phyloP scores from a whole-genome alignment of 352 stramenopile species.

The Phytophthora ramorum region DNA sequence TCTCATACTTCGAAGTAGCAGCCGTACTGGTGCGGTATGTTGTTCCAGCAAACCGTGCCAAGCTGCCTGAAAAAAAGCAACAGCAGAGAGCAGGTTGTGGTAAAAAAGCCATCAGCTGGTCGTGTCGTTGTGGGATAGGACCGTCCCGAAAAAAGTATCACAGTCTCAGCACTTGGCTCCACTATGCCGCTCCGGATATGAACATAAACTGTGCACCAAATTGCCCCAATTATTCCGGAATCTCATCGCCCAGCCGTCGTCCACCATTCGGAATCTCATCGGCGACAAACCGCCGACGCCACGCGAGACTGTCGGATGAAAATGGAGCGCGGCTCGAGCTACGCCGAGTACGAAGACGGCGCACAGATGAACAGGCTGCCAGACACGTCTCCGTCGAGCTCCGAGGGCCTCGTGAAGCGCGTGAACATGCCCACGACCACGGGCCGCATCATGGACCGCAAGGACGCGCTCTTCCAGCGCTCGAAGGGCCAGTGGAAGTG shows the following conservation, averaged over 20 bases:
- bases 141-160: constrained; percentile 21
- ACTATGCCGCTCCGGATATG: constrained; percentile 1
- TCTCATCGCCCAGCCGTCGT: not conserved
- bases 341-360: constrained; percentile 58
- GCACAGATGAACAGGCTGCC: constrained; percentile 6
- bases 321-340: constrained; percentile 58
- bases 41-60: not conserved
- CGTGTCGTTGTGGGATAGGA: constrained; percentile 27
- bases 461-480: constrained; percentile 66
- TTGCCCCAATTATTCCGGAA: constrained; percentile 9
- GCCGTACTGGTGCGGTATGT: too few species aligned
- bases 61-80: not conserved
- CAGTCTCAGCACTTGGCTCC: constrained; percentile 12
- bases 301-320: constrained; percentile 25
- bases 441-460: constrained; percentile 77
- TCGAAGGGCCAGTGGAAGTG: constrained; percentile 86
- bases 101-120: constrained; percentile 14
- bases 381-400: constrained; percentile 27
- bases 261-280: constrained; percentile 26
- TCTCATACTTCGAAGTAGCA: too few species aligned
- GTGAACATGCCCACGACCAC: constrained; percentile 42
- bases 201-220: constrained; percentile 12
- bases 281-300: constrained; percentile 6
- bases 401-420: constrained; percentile 27
- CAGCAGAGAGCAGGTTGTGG: constrained; percentile 13